Evolutionary conservation across 1,139 yeast genomes (phyloP), one percentile per base, ranked within the genome.

Genomic region (Saccharomyces hybrid): DNA sequence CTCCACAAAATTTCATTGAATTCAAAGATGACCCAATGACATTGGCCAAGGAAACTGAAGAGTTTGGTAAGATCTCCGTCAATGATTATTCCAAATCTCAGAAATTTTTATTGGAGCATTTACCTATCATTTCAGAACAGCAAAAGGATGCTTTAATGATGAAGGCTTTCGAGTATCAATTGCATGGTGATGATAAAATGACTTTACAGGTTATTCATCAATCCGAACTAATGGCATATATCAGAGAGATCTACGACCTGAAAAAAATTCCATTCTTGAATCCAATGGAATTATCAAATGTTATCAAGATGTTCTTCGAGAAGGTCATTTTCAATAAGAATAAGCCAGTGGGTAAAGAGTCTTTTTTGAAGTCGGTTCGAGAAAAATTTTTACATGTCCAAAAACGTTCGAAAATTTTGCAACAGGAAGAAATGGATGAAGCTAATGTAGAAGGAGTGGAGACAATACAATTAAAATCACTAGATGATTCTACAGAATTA

Each of bases 61-160:
- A 77, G 55, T 90, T 87, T 68, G 81, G 93, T 5, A 72, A 78
- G 51, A 78, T 91, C 32, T 72, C 82, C 2, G 61, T 73, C 4
- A 73, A 75, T 31, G 76, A 85, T 52, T 75, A 54, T 63, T 73
- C 48, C 71, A 73, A 54, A 76, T 84, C 62, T 78, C 83, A 56
- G 72, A 72, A 52, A 84, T 74, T 68, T 73, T 87, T 62, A 71
- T 78, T 60, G 65, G 72, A 53, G 55, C 88, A 90, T 69, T 81
- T 88, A 32, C 75, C 78, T 55, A 87, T 95, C 57, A 82, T 91
- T 54, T 81, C 82, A 3, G 91, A 87, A 61, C 83, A 82, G 57
- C 98, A 93, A 68, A 90, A 91, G 68, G 99, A 95, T 70, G 91
- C 96, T 0, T 79, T 95, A 56, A 76, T 91, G 67, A 91, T 93